phyloP scores from a whole-genome alignment of 164 flowering plant species.

The Vitis rotundifolia region DNA sequence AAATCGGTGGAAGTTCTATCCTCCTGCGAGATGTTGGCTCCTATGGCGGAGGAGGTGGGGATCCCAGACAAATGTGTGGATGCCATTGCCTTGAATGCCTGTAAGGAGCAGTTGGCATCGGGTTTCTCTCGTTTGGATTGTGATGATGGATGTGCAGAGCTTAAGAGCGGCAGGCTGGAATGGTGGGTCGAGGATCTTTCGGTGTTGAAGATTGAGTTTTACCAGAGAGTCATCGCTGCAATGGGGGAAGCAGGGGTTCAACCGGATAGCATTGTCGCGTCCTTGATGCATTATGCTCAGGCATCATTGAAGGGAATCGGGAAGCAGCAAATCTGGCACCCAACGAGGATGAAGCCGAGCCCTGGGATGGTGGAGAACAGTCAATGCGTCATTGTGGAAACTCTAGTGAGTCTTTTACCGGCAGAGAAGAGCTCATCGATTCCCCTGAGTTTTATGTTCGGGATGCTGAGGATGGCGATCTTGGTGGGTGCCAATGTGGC shows the following conservation, averaged over 20 bases:
- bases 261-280: constrained; percentile 45
- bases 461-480: constrained; percentile 59
- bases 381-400: constrained; percentile 53
- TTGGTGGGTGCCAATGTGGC: constrained; percentile 42
- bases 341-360: constrained; percentile 34
- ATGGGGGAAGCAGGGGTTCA: constrained; percentile 55
- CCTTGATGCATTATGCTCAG: constrained; percentile 68
- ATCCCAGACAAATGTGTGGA: constrained; percentile 53
- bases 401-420: constrained; percentile 58
- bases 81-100: constrained; percentile 59
- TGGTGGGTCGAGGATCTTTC: constrained; percentile 84
- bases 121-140: constrained; percentile 55
- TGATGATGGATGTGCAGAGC: constrained; percentile 33
- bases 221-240: constrained; percentile 49
- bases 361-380: constrained; percentile 34
- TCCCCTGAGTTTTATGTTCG: constrained; percentile 63
- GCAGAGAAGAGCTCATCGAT: constrained; percentile 42
- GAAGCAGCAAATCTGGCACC: constrained; percentile 54
- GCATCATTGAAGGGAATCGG: constrained; percentile 53
- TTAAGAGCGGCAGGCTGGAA: constrained; percentile 36
- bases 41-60: constrained; percentile 52
- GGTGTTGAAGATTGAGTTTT: constrained; percentile 46
- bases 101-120: constrained; percentile 63
- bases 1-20: constrained; percentile 57
- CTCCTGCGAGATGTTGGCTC: constrained; percentile 43